phyloP scores from a whole-genome alignment of 352 stramenopile species.

The Globisporangium nagaii region DNA sequence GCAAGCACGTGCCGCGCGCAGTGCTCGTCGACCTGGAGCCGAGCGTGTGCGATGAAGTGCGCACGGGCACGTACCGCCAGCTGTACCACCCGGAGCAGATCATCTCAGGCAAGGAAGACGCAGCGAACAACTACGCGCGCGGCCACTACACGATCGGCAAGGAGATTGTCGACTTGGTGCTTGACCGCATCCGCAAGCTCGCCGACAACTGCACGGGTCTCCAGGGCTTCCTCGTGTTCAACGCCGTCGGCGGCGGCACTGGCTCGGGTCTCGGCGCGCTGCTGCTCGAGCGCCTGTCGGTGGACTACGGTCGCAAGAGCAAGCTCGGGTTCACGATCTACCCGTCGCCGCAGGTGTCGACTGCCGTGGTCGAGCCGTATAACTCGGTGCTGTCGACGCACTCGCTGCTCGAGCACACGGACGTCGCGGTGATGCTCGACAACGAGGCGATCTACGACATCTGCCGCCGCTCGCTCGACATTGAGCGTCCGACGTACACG shows the following conservation, averaged over 20 bases:
- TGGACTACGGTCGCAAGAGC: conserved; percentile 98
- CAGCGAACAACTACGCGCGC: conserved; percentile 89
- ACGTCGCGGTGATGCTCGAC: conserved; percentile 97
- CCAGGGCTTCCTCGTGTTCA: conserved; percentile 98
- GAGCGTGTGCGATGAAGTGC: conserved; percentile 97
- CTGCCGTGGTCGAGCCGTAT: conserved; percentile 97
- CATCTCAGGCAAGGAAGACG: conserved; percentile 97
- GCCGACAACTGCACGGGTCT: conserved; percentile 97
- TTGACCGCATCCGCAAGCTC: conserved; percentile 97
- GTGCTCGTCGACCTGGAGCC: conserved; percentile 98
- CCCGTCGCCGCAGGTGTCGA: conserved; percentile 95
- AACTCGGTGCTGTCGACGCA: conserved; percentile 98
- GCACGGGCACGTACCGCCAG: conserved; percentile 93
- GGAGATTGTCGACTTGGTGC: conserved; percentile 96
- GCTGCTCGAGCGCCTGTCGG: conserved; percentile 94
- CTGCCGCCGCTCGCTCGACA: conserved; percentile 95
- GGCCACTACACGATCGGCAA: conserved; percentile 93
- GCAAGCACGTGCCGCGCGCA: conserved; percentile 97
- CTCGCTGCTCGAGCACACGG: conserved; percentile 96
- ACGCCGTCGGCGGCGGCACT: conserved; percentile 96
- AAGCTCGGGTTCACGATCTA: conserved; percentile 98
- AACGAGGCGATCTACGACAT: conserved; percentile 99
- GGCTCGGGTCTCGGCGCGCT: conserved; percentile 96
- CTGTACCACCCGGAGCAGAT: conserved; percentile 99
- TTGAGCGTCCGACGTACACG: conserved; percentile 98